Conservation (phyloP, 78 protist species). For the Dictyostelium capitatum region DNA sequence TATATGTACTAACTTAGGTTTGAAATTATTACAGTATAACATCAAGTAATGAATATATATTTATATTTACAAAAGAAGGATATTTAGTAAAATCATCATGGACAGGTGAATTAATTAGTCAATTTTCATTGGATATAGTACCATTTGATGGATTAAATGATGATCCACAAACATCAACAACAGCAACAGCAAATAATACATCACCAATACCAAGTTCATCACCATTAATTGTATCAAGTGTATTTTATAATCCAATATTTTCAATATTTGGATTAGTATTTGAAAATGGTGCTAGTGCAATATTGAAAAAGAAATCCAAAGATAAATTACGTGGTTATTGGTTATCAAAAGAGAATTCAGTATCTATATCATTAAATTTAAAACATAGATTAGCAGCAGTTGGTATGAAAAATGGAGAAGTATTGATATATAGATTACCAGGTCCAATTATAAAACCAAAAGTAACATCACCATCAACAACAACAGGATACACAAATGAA, state of each 20-base stretch:
- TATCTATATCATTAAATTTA: slow-evolving; percentile 51
- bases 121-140: slow-evolving; percentile 68
- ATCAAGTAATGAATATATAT: slow-evolving; percentile 56
- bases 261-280: slow-evolving; percentile 69
- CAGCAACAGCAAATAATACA: neutral
- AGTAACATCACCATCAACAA: neutral
- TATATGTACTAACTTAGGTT: neutral
- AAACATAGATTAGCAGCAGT: slow-evolving; percentile 77
- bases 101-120: slow-evolving; percentile 80
- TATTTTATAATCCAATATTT: slow-evolving; percentile 27
- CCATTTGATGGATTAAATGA: slow-evolving; percentile 47
- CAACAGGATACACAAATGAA: neutral
- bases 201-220: neutral
- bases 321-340: slow-evolving; percentile 62
- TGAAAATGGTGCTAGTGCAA: slow-evolving; percentile 62
- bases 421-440: slow-evolving; percentile 57
- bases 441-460: slow-evolving; percentile 55
- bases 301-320: slow-evolving; percentile 47
- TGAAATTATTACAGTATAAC: slow-evolving; percentile 3
- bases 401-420: slow-evolving; percentile 76
- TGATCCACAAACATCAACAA: too few species aligned
- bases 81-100: slow-evolving; percentile 60
- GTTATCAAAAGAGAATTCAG: slow-evolving; percentile 23
- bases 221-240: slow-evolving; percentile 38
- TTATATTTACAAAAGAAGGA: slow-evolving; percentile 66